Evolutionary conservation across 2,329 filamentous ascomycete genomes (phyloP).

Genomic region (Ascosphaera apis): DNA sequence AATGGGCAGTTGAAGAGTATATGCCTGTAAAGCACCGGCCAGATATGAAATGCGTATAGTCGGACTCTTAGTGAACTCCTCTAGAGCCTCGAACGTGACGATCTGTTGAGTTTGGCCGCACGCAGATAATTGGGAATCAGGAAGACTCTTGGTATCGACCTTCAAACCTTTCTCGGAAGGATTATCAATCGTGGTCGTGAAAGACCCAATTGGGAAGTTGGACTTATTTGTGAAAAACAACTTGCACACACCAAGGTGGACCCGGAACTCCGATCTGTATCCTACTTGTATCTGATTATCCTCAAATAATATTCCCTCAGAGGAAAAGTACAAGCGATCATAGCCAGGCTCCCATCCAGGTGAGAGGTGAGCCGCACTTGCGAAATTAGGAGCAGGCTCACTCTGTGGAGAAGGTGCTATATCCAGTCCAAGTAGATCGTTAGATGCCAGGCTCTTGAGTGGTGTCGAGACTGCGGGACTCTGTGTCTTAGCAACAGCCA

Average conservation of each 20-base stretch:
- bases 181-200: conserved; percentile 83
- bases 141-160: conserved; percentile 69
- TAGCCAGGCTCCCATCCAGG: conserved; percentile 89
- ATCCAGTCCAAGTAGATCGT: conserved; percentile 64
- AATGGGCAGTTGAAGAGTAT: conserved; percentile 77
- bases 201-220: conserved; percentile 59
- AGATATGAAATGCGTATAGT: conserved; percentile 90
- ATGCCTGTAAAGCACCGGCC: conserved; percentile 72
- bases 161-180: conserved; percentile 40
- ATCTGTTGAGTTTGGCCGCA: conserved; percentile 74
- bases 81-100: conserved; percentile 75
- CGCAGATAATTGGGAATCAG: conserved; percentile 55
- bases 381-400: conserved; percentile 53
- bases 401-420: conserved; percentile 35
- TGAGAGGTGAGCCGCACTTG: conserved; percentile 75
- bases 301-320: conserved; percentile 82
- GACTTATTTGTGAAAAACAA: conserved; percentile 94
- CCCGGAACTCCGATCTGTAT: conserved; percentile 77
- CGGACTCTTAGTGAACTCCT: conserved; percentile 59
- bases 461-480: conserved; percentile 10
- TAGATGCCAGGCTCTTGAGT: conserved; percentile 22
- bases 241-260: conserved; percentile 87
- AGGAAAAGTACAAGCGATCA: conserved; percentile 52
- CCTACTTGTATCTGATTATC: conserved; percentile 87
- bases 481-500: conserved; percentile 29